These are phyloP conservation scores for Prunus yedoensis DNA, from an alignment of 331 rosid species.

Conservation along the genomic window DNA sequence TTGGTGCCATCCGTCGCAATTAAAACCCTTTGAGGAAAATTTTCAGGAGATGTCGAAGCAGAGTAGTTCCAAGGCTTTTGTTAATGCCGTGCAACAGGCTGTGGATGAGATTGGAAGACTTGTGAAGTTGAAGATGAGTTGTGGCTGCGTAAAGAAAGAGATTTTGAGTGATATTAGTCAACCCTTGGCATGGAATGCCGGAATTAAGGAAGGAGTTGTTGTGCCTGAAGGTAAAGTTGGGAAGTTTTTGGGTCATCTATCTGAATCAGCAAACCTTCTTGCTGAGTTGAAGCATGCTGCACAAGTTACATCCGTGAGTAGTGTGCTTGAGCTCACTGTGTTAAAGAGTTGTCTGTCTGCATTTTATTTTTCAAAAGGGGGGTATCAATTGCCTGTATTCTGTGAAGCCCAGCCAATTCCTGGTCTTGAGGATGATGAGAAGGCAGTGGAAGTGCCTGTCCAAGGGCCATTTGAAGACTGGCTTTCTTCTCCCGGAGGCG, in stretches of 20 bases:
- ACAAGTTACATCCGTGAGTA: constrained; percentile 7
- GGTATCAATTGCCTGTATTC: constrained; percentile 44
- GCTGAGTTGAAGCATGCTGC: constrained; percentile 53
- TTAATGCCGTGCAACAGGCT: constrained; percentile 65
- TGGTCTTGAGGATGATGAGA: constrained; percentile 59
- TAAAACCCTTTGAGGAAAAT: constrained; percentile 65
- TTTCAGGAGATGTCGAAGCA: constrained; percentile 59
- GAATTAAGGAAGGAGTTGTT: constrained; percentile 59
- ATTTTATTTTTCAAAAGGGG: constrained; percentile 56
- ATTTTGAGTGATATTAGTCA: constrained; percentile 17
- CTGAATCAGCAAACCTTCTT: constrained; percentile 49
- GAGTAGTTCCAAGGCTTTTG: constrained; percentile 45
- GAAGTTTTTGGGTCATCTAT: constrained; percentile 31
- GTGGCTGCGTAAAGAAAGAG: constrained; percentile 22
- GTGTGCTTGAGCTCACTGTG: constrained; percentile 47
- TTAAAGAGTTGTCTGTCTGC: constrained; percentile 57
- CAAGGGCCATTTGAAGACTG: constrained; percentile 64
- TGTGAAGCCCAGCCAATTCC: constrained; percentile 41
- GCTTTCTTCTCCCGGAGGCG: constrained; percentile 36
- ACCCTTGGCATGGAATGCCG: constrained; percentile 44
- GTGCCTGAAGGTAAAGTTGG: constrained; percentile 53
- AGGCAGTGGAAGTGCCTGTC: constrained; percentile 38
- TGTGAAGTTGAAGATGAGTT: constrained; percentile 49
- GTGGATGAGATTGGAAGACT: constrained; percentile 55
- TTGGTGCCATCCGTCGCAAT: constrained; percentile 73